These are phyloP conservation scores for Vachellia pachyceras DNA, from an alignment of 306 rosid species.

Conservation along the genomic window DNA sequence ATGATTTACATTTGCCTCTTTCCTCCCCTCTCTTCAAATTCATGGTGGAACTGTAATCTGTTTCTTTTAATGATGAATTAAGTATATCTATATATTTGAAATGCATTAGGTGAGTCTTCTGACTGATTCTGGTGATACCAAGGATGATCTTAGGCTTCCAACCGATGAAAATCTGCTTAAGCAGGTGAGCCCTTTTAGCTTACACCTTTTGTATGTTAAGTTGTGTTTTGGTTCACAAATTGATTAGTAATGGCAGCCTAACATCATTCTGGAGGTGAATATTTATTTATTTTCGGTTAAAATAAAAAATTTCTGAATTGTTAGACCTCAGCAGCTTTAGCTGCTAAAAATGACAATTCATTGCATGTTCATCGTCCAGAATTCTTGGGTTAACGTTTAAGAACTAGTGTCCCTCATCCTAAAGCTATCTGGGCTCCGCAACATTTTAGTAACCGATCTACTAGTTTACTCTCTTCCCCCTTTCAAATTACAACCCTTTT, in stretches of 20 bases:
- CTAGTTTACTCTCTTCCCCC: neutral
- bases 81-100: constrained; percentile 29
- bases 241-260: neutral
- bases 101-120: constrained; percentile 83
- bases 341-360: neutral
- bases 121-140: constrained; percentile 89
- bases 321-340: neutral
- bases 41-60: neutral
- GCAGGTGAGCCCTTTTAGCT: constrained; percentile 58
- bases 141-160: constrained; percentile 97
- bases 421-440: neutral
- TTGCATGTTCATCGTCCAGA: neutral
- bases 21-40: neutral
- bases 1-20: constrained; percentile 34
- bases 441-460: neutral
- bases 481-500: neutral
- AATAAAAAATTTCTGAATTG: neutral
- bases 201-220: neutral
- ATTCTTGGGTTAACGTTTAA: neutral
- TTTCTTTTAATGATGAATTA: constrained; percentile 1
- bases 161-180: constrained; percentile 82
- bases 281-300: neutral
- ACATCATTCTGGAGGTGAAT: neutral
- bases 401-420: neutral
- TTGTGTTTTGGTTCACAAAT: constrained; percentile 15